Evolutionary conservation across 2,329 filamentous ascomycete genomes (phyloP).

Genomic region (Fusarium penzigii): DNA sequence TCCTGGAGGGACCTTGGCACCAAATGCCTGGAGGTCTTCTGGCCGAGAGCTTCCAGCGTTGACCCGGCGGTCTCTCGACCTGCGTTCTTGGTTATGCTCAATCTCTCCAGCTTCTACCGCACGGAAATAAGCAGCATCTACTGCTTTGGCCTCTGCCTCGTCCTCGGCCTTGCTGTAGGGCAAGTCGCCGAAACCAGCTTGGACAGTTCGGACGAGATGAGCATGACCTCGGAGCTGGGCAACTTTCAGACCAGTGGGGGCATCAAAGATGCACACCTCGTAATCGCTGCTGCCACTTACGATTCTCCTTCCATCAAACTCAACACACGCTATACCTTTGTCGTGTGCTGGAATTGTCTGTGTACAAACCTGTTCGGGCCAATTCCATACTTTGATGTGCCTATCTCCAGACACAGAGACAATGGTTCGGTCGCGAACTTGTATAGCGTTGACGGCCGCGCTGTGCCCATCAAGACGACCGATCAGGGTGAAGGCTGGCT

Average conservation of each 20-base stretch:
- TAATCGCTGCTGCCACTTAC: conserved; percentile 96
- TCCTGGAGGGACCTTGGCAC: conserved; percentile 85
- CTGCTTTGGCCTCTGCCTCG: conserved; percentile 67
- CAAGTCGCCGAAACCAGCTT: conserved; percentile 89
- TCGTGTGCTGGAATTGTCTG: conserved; percentile 83
- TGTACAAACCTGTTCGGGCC: conserved; percentile 73
- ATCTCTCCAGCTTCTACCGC: conserved; percentile 55
- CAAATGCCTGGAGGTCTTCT: conserved; percentile 75
- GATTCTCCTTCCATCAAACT: conserved; percentile 91
- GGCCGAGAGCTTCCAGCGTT: conserved; percentile 76
- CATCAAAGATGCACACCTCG: conserved; percentile 93
- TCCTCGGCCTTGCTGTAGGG: conserved; percentile 79
- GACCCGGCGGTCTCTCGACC: conserved; percentile 43
- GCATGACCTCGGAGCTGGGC: conserved; percentile 81
- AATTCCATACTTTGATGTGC: conserved; percentile 92
- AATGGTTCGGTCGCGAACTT: conserved; percentile 81
- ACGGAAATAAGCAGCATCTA: conserved; percentile 73
- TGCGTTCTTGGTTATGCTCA: conserved; percentile 35
- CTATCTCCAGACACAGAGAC: conserved; percentile 95
- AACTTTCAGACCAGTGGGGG: conserved; percentile 81
- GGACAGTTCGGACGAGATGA: conserved; percentile 88
- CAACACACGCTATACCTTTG: conserved; percentile 96
- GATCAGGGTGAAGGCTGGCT: conserved; percentile 72
- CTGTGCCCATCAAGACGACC: conserved; percentile 80
- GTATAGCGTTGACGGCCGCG: conserved; percentile 94